phyloP scores from a whole-genome alignment of 2,329 filamentous ascomycete genomes.

The Ophiostoma novo-ulmi region DNA sequence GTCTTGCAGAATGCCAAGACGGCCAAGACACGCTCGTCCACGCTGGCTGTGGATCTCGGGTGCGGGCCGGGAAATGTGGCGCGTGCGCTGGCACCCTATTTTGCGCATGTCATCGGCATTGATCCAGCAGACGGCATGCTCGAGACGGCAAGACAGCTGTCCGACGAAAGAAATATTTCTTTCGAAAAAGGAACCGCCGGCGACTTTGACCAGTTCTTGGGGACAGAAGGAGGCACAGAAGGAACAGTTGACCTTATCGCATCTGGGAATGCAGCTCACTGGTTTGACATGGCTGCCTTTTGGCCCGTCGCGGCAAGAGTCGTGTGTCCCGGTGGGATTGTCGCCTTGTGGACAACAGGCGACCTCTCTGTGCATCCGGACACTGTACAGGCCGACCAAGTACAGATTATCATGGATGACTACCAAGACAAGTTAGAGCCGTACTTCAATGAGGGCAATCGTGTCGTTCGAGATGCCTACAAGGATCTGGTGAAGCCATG shows the following conservation, averaged over 20 bases:
- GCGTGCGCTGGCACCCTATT: conserved; percentile 43
- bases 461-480: conserved; percentile 40
- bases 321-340: conserved; percentile 49
- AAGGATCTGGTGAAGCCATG: conserved; percentile 45
- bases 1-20: conserved; percentile 44
- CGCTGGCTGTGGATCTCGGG: conserved; percentile 49
- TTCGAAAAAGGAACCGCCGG: conserved; percentile 45
- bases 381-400: conserved; percentile 38
- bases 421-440: conserved; percentile 37
- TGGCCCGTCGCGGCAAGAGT: conserved; percentile 44
- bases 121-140: conserved; percentile 54
- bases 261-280: conserved; percentile 49
- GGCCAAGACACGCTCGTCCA: conserved; percentile 41
- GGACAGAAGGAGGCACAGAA: not conserved
- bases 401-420: conserved; percentile 39
- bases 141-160: conserved; percentile 38
- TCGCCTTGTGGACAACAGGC: conserved; percentile 47
- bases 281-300: conserved; percentile 52
- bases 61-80: conserved; percentile 52
- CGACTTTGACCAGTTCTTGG: conserved; percentile 33
- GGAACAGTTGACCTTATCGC: conserved; percentile 46
- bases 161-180: conserved; percentile 33
- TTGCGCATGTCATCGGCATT: conserved; percentile 44
- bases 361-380: conserved; percentile 33
- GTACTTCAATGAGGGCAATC: conserved; percentile 42